A percentile compares a stretch with the other conserved stretches of the same genome.
Evolutionary conservation across 306 rosid species (phyloP).

Genomic region (Lablab purpureus): DNA sequence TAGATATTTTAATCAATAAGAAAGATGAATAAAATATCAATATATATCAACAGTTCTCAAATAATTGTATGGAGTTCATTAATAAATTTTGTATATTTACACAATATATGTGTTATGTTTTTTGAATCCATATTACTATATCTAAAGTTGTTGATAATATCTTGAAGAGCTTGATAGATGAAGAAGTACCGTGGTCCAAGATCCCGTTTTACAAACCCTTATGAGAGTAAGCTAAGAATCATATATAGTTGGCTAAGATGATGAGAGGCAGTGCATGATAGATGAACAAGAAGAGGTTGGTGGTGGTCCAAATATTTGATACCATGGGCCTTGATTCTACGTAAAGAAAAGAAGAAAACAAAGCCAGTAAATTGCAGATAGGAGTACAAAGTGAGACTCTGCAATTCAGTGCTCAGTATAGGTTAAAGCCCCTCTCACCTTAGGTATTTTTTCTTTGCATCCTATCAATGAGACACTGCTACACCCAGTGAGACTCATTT

Average conservation of each 20-base stretch:
- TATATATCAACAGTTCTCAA: too few relatives aligned
- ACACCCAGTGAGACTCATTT: constrained; percentile 44
- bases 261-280: constrained; percentile 9
- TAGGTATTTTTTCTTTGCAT: constrained; percentile 51
- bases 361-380: constrained; percentile 35
- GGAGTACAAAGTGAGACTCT: constrained; percentile 53
- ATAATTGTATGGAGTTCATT: too few relatives aligned
- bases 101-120: neutral
- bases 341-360: constrained; percentile 47
- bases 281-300: constrained; percentile 25
- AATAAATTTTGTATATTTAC: neutral
- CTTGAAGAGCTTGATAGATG: neutral
- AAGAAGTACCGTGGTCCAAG: constrained; percentile 9
- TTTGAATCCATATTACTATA: neutral
- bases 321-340: constrained; percentile 50
- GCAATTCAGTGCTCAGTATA: constrained; percentile 42
- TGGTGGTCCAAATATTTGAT: constrained; percentile 55
- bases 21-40: too few relatives aligned
- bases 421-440: constrained; percentile 40
- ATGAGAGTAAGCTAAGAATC: constrained; percentile 7
- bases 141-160: neutral
- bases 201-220: neutral
- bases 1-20: too few relatives aligned
- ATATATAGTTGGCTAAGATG: neutral
- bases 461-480: constrained; percentile 57